A percentile compares a stretch with the other conserved stretches of the same genome.
Evolutionary conservation across 345 rosid genomes (phyloP).

Genomic region (Jatropha curcas): DNA sequence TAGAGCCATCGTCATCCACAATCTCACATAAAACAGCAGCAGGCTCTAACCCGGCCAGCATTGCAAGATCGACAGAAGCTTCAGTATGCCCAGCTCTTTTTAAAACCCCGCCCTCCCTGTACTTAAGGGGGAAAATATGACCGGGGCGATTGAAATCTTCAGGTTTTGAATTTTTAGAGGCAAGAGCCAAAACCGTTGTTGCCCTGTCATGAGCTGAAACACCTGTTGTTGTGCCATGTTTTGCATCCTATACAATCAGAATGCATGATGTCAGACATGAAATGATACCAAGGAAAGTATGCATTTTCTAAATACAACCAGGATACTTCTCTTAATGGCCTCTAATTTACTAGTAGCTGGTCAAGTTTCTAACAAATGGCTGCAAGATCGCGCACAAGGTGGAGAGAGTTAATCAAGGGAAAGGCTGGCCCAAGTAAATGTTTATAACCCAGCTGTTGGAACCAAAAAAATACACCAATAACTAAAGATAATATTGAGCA

Average conservation of each 20-base stretch:
- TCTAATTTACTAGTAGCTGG: not conserved
- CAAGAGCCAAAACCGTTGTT: slow-evolving; percentile 27
- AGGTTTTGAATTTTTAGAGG: slow-evolving; percentile 29
- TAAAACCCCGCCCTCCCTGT: slow-evolving; percentile 35
- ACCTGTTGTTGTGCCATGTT: slow-evolving; percentile 34
- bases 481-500: not conserved
- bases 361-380: not conserved
- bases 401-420: not conserved
- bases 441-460: too few species aligned
- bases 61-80: slow-evolving; percentile 35
- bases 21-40: slow-evolving; percentile 38
- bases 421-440: not conserved
- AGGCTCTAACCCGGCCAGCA: slow-evolving; percentile 34
- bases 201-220: slow-evolving; percentile 38
- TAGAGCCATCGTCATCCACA: slow-evolving; percentile 39
- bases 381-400: not conserved
- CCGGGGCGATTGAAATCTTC: slow-evolving; percentile 38
- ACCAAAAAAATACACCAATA: too few species aligned
- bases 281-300: not conserved
- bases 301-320: not conserved
- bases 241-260: slow-evolving; percentile 27
- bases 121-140: slow-evolving; percentile 35
- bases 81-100: slow-evolving; percentile 40
- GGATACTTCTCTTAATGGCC: not conserved
- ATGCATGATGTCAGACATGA: not conserved